A percentile compares a stretch with the other conserved stretches of the same genome.
phyloP scores from a whole-genome alignment of 2,329 filamentous ascomycete genomes.

The Macrophomina tecta region DNA sequence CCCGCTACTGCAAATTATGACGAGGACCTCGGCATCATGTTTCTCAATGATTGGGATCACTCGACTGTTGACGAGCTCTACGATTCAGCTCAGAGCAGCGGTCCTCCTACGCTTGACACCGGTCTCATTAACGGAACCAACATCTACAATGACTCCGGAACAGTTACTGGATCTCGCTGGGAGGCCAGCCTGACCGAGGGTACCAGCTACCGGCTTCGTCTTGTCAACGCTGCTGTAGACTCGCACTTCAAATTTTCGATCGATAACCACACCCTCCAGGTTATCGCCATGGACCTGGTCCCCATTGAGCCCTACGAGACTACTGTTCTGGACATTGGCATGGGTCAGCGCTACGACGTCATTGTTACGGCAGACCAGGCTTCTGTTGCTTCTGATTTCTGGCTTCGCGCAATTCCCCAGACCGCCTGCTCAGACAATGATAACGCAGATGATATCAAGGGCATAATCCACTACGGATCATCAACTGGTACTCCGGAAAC shows the following conservation, averaged over 20 bases:
- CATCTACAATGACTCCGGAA: constrained; percentile 26
- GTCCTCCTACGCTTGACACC: constrained; percentile 49
- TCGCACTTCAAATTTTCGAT: constrained; percentile 40
- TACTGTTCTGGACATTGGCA: constrained; percentile 40
- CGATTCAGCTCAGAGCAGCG: constrained; percentile 10
- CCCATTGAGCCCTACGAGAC: constrained; percentile 47
- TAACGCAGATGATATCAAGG: constrained; percentile 27
- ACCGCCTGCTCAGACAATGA: constrained; percentile 26
- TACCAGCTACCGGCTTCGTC: constrained; percentile 62
- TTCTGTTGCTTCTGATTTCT: constrained; percentile 30
- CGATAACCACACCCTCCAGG: constrained; percentile 50
- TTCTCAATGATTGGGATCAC: constrained; percentile 49
- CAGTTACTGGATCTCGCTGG: constrained; percentile 32
- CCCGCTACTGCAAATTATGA: constrained; percentile 48
- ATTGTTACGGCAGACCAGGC: constrained; percentile 45
- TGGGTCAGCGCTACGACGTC: constrained; percentile 49
- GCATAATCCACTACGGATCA: constrained; percentile 24
- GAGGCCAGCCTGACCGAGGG: constrained; percentile 49
- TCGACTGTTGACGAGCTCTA: constrained; percentile 26
- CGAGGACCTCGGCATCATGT: constrained; percentile 46
- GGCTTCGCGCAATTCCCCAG: constrained; percentile 27
- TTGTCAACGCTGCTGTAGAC: constrained; percentile 60
- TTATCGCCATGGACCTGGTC: constrained; percentile 52
- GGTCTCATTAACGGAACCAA: constrained; percentile 56
- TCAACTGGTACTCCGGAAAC: constrained; percentile 15